Conservation (phyloP, 2,329 filamentous ascomycete species). For the Fusarium multiceps region DNA sequence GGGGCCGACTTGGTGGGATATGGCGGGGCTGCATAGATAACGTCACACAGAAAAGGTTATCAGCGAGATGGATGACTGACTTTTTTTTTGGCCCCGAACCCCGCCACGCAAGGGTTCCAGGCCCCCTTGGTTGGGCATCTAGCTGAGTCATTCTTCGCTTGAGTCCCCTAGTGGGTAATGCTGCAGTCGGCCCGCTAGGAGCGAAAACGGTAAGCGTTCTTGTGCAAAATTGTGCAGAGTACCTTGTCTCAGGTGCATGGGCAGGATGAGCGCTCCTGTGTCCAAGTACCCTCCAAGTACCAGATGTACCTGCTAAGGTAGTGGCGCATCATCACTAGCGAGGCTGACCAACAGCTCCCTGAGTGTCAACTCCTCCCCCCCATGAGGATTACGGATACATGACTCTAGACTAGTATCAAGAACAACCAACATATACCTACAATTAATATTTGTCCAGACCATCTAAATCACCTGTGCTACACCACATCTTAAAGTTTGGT, state of each 20-base stretch:
- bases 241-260: background rate
- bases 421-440: background rate
- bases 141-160: conserved; percentile 16
- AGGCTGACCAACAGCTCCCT: conserved; percentile 34
- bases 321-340: conserved; percentile 31
- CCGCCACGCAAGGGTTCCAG: conserved; percentile 35
- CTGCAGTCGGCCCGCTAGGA: background rate
- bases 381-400: background rate
- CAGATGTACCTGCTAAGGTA: conserved; percentile 1
- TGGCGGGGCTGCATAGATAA: conserved; percentile 47
- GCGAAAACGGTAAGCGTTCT: background rate
- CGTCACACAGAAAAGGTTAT: conserved; percentile 44
- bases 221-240: conserved; percentile 14
- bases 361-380: conserved; percentile 8
- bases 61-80: conserved; percentile 38
- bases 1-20: conserved; percentile 40
- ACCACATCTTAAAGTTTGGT: background rate
- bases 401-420: background rate
- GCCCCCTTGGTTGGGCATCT: conserved; percentile 6
- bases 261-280: background rate
- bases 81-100: conserved; percentile 40
- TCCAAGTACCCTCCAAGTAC: background rate
- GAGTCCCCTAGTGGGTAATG: background rate
- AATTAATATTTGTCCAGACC: background rate
- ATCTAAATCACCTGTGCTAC: background rate